Evolutionary conservation across 2,329 filamentous ascomycete genomes (phyloP).

Genomic region (Clonostachys sp.): DNA sequence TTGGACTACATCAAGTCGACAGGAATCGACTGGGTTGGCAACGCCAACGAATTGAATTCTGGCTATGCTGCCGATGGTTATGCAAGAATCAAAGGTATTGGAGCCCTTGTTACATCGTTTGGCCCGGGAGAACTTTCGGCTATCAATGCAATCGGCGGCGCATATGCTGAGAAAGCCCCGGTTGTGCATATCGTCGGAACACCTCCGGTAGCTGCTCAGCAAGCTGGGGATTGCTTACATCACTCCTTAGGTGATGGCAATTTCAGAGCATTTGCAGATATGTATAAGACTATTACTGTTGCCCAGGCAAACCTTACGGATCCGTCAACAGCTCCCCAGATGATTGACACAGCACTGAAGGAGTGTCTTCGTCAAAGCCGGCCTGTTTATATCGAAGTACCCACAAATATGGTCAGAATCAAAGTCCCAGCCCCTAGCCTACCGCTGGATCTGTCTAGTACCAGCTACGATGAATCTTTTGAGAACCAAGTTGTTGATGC

Average conservation of each 20-base stretch:
- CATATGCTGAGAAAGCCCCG: conserved; percentile 68
- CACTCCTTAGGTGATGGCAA: conserved; percentile 75
- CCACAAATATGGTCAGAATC: conserved; percentile 78
- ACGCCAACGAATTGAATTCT: conserved; percentile 72
- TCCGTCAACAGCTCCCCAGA: conserved; percentile 62
- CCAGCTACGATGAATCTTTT: too few relatives aligned
- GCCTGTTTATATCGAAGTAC: conserved; percentile 80
- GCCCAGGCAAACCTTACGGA: conserved; percentile 67
- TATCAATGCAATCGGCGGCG: conserved; percentile 69
- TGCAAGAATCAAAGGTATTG: conserved; percentile 66
- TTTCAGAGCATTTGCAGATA: conserved; percentile 77
- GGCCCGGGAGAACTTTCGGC: conserved; percentile 73
- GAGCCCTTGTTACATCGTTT: conserved; percentile 70
- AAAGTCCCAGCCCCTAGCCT: conserved; percentile 60
- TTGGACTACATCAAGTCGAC: conserved; percentile 60
- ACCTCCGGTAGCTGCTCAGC: conserved; percentile 41
- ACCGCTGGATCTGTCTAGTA: conserved; percentile 61
- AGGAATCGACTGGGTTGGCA: conserved; percentile 61
- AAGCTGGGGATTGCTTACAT: conserved; percentile 47
- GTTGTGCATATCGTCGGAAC: conserved; percentile 64
- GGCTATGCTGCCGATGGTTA: conserved; percentile 80
- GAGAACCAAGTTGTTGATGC: conserved; percentile 81
- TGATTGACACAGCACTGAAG: conserved; percentile 74
- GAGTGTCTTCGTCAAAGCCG: conserved; percentile 70
- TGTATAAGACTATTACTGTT: conserved; percentile 69